phyloP scores from a whole-genome alignment of 2,329 filamentous ascomycete genomes.

The Verticillium nonalfalfae region DNA sequence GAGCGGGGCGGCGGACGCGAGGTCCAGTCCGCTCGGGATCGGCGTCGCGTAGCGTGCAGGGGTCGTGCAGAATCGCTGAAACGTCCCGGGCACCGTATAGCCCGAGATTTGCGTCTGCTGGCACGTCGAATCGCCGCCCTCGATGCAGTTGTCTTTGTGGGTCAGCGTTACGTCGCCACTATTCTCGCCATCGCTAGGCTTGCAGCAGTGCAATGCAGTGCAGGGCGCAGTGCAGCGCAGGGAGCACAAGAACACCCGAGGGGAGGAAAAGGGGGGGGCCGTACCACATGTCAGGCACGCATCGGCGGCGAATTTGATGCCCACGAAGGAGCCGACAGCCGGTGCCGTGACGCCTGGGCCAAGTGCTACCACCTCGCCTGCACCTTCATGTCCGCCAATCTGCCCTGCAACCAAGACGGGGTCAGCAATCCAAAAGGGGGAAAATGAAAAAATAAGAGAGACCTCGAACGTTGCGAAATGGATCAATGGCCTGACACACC shows the following conservation, averaged over 20 bases:
- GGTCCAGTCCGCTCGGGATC: slow-evolving; percentile 26
- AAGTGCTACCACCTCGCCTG: slow-evolving; percentile 12
- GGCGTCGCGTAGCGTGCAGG: slow-evolving; percentile 34
- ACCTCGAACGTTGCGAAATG: background rate
- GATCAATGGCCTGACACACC: background rate
- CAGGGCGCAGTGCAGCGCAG: too few species aligned
- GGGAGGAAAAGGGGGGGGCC: background rate
- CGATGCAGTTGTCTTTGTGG: slow-evolving; percentile 12
- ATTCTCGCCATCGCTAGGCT: too few species aligned
- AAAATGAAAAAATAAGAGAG: too few species aligned
- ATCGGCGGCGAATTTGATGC: slow-evolving; percentile 15
- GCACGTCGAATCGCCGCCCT: slow-evolving; percentile 15
- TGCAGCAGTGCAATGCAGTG: background rate
- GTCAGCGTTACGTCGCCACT: background rate
- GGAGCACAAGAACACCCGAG: too few species aligned
- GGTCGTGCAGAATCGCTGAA: slow-evolving; percentile 15
- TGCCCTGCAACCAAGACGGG: slow-evolving; percentile 5
- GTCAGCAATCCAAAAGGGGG: background rate
- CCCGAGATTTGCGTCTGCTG: slow-evolving; percentile 15
- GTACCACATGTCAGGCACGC: slow-evolving; percentile 14
- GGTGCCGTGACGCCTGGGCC: slow-evolving; percentile 9
- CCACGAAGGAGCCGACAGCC: slow-evolving; percentile 11
- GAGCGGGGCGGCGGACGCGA: slow-evolving; percentile 47
- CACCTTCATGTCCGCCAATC: slow-evolving; percentile 14
- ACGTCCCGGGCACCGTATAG: slow-evolving; percentile 18